These are phyloP conservation scores for Hirsutella minnesotensis DNA, from an alignment of 2,329 filamentous ascomycete species.

Conservation along the genomic window DNA sequence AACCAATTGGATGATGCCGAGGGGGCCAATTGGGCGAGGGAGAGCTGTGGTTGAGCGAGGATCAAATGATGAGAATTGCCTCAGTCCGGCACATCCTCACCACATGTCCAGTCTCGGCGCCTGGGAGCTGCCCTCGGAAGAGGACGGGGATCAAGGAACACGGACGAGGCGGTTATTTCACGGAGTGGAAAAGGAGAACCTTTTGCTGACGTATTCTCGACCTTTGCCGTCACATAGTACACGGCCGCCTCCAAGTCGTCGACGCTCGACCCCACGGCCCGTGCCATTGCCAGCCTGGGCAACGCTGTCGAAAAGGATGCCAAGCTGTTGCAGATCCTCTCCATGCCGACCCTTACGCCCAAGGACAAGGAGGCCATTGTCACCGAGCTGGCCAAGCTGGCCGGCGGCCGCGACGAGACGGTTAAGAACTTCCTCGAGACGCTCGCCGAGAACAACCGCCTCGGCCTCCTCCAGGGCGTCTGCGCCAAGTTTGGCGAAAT, in stretches of 20 bases:
- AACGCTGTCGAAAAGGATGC: conserved; percentile 67
- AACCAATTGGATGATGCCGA: background rate
- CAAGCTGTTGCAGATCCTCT: conserved; percentile 68
- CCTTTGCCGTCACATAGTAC: too few relatives aligned
- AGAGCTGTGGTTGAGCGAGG: too few relatives aligned
- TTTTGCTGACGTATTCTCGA: too few relatives aligned
- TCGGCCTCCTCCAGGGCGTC: conserved; percentile 70
- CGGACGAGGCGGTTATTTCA: too few relatives aligned
- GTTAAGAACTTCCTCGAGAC: conserved; percentile 89
- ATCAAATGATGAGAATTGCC: background rate
- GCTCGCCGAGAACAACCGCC: conserved; percentile 91
- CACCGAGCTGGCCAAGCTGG: conserved; percentile 75
- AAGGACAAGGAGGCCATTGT: conserved; percentile 80
- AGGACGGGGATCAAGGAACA: too few relatives aligned
- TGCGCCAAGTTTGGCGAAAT: conserved; percentile 77
- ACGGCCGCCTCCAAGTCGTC: conserved; percentile 86
- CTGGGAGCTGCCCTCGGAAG: too few relatives aligned
- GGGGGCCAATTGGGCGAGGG: background rate
- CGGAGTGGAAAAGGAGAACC: too few relatives aligned
- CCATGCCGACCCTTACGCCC: conserved; percentile 64
- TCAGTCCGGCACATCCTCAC: too few relatives aligned
- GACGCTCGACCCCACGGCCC: conserved; percentile 73
- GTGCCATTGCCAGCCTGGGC: conserved; percentile 61
- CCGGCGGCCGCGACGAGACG: conserved; percentile 63
- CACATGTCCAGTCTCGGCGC: too few relatives aligned